These are phyloP conservation scores for Cercis canadensis DNA, from an alignment of 306 rosid genomes.

Conservation along the genomic window DNA sequence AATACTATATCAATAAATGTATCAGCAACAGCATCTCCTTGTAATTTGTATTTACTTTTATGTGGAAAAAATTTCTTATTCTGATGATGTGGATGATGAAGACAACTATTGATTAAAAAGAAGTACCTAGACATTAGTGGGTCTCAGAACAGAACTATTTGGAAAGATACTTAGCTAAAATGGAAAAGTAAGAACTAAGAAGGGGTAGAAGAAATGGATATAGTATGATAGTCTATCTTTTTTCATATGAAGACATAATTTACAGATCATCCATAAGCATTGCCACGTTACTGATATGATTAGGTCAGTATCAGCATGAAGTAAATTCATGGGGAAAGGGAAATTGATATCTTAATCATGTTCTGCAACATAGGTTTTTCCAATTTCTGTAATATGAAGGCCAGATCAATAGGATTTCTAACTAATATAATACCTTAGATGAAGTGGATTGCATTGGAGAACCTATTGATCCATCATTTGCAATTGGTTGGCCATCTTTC, in stretches of 20 bases:
- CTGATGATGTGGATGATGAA: no score
- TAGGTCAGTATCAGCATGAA: conserved; percentile 15
- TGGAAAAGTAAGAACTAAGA: no score
- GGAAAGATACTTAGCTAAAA: no score
- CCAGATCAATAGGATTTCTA: conserved; percentile 8
- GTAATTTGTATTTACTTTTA: no score
- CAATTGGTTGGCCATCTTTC: conserved; percentile 74
- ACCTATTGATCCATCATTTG: conserved; percentile 83
- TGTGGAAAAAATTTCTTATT: no score
- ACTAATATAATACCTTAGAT: conserved; percentile 61
- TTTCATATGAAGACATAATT: conserved; percentile 16
- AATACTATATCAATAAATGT: no score
- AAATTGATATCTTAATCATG: conserved; percentile 10
- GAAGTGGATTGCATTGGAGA: conserved; percentile 93
- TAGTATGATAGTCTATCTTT: background rate
- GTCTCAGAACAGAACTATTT: no score
- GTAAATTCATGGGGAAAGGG: background rate
- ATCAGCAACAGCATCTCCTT: no score
- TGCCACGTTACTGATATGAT: conserved; percentile 24
- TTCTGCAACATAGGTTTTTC: conserved; percentile 11
- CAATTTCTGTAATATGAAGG: conserved; percentile 22
- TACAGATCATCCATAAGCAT: conserved; percentile 19
- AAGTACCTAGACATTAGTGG: no score
- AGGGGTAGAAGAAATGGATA: no score
- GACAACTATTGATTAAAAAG: no score